Evolutionary conservation across 1,284 basidiomycete genomes (phyloP).

Genomic region (Somion occarium): DNA sequence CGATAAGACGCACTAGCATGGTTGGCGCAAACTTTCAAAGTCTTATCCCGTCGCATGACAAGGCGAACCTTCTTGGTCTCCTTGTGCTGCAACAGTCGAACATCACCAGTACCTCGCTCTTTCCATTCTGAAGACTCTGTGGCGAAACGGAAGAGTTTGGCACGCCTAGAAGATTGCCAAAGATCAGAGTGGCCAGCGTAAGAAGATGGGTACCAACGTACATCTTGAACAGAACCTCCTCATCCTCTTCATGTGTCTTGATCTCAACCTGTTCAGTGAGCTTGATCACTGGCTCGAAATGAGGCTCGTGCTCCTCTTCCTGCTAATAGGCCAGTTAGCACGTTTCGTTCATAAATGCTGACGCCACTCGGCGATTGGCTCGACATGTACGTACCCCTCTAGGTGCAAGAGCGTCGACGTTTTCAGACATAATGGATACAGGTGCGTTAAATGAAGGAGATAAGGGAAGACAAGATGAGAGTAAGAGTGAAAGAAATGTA

Average conservation of each 20-base stretch:
- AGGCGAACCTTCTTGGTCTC: conserved; percentile 89
- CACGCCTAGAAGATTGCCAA: conserved; percentile 60
- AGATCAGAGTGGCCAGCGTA: conserved; percentile 1
- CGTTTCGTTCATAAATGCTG: conserved; percentile 10
- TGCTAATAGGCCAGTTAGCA: conserved; percentile 25
- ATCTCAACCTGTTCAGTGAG: conserved; percentile 95
- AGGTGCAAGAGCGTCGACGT: conserved; percentile 54
- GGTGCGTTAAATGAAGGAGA: conserved; percentile 14
- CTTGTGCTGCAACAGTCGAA: conserved; percentile 86
- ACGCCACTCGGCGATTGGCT: background rate
- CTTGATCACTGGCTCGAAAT: conserved; percentile 96
- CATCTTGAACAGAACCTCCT: conserved; percentile 96
- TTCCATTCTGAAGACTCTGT: conserved; percentile 88
- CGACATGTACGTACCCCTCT: conserved; percentile 38
- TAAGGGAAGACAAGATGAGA: conserved; percentile 21
- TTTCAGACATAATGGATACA: conserved; percentile 50
- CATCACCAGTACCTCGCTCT: conserved; percentile 92
- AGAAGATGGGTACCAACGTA: conserved; percentile 41
- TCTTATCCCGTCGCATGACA: conserved; percentile 99
- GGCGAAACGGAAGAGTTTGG: conserved; percentile 98
- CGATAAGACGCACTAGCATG: conserved; percentile 73
- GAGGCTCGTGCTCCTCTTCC: conserved; percentile 86
- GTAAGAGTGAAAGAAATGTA: conserved; percentile 29
- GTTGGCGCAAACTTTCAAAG: conserved; percentile 99
- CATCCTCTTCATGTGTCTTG: conserved; percentile 96